Evolutionary conservation across 2,329 filamentous ascomycete species (phyloP), one percentile per base, ranked within the genome.

Genomic region (Colletotrichum lindemuthianum): DNA sequence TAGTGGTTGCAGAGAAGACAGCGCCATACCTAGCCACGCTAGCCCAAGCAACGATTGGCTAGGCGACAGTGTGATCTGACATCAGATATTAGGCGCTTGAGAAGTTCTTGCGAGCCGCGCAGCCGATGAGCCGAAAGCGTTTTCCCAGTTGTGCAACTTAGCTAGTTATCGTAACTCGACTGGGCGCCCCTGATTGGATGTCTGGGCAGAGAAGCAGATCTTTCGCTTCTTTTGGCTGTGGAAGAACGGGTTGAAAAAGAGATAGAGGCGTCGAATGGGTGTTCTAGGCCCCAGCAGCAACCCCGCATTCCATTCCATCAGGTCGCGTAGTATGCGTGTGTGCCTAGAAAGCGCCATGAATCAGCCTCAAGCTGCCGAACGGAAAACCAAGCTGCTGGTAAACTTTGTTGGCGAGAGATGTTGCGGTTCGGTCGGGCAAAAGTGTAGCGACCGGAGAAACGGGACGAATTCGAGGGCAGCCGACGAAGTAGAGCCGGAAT

Each of bases 371-470:
- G 43, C 61, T 60, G 33, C 13, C 16, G 10, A 9, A 3, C 13
- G 13, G 39, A 41, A 41, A 41, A 9, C 15, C 56, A 37, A 41
- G 45, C 39, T 33, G 33, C 11, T 39, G 45, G 36, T 41, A 16
- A 41, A 45, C 40, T 39, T 13, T 15, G 12, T 13, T 39, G 9
- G 12, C 13, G 24, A 24, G 34, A 24, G 43, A 8, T 11, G 34
- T 48, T 34, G 13, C 7, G 43, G 43, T 8, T 24, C 10, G 43
- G 51, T 52, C 67, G 70, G 70, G 47, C 69, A 70, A 72, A 72
- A 66, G 55, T 59, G 57, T 36, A 65, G 60, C 56, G 69, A 68
- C 63, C 69, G 72, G 70, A 72, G 65, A 68, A 64, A 65, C 70
- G 68, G 70, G 69, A 70, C 66, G 70, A 50, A n/a, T 11, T 45